Evolutionary conservation across 257 asterid genomes (phyloP).

Genomic region (Solanum dulcamara): DNA sequence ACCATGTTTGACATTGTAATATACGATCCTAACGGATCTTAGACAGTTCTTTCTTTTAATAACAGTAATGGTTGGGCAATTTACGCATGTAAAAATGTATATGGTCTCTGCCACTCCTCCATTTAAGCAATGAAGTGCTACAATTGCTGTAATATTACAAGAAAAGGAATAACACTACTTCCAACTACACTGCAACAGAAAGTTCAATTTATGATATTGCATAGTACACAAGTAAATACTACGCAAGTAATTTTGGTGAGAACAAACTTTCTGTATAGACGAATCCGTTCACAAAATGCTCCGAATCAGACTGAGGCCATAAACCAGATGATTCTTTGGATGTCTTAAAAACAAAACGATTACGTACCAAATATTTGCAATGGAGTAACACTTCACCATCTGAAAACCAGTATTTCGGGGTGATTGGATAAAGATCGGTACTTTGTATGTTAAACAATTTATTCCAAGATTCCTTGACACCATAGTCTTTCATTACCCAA

Average conservation of each 20-base stretch:
- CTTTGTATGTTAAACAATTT: background rate
- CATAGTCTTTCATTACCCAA: background rate
- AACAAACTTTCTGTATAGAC: background rate
- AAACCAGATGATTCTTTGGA: background rate
- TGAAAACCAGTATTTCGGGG: background rate
- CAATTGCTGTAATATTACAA: background rate
- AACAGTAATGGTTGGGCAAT: background rate
- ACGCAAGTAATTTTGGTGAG: background rate
- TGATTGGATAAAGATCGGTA: background rate
- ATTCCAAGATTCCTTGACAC: background rate
- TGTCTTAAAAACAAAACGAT: background rate
- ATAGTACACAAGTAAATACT: background rate
- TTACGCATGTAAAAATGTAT: background rate
- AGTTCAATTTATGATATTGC: background rate
- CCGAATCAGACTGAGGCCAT: background rate
- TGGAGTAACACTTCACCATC: background rate
- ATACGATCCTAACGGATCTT: background rate
- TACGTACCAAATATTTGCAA: background rate
- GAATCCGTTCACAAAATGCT: background rate
- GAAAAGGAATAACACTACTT: too few relatives aligned
- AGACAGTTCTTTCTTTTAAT: background rate
- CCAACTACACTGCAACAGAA: too few relatives aligned
- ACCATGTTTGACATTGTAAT: background rate
- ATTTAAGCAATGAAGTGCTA: background rate
- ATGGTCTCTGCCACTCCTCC: background rate